Evolutionary conservation across 1,139 yeast species (phyloP).

Genomic region (Kluyveromyces sp.): DNA sequence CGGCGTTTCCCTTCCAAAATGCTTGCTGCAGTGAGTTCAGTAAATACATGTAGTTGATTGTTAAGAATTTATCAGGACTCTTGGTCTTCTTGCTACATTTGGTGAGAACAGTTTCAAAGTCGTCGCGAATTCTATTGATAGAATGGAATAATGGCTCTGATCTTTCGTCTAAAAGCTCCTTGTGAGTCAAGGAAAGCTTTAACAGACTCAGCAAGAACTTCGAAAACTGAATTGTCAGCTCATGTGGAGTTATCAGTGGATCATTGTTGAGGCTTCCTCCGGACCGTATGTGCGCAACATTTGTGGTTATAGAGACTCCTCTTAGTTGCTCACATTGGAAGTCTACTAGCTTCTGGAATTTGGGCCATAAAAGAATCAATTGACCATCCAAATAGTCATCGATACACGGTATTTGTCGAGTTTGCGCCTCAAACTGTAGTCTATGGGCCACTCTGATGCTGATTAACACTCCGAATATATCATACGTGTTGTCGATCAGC

Average conservation of each 20-base stretch:
- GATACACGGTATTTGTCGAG: constrained; percentile 60
- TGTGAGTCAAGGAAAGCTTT: constrained; percentile 41
- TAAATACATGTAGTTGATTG: constrained; percentile 53
- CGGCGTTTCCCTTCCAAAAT: constrained; percentile 11
- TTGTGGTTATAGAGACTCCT: constrained; percentile 32
- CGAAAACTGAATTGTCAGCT: constrained; percentile 73
- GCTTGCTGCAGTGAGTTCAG: constrained; percentile 27
- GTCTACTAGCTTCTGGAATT: constrained; percentile 70
- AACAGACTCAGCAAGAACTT: constrained; percentile 67
- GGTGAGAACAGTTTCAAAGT: constrained; percentile 71
- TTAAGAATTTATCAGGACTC: constrained; percentile 64
- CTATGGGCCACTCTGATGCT: constrained; percentile 67
- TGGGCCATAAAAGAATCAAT: constrained; percentile 73
- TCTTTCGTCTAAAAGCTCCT: constrained; percentile 29
- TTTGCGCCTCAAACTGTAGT: constrained; percentile 55
- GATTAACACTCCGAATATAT: constrained; percentile 72
- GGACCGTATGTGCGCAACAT: constrained; percentile 24
- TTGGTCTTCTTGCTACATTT: constrained; percentile 50
- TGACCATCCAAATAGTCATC: constrained; percentile 69
- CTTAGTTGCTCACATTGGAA: constrained; percentile 65
- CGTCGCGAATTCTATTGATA: constrained; percentile 62
- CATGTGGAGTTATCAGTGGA: constrained; percentile 47
- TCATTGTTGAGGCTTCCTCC: constrained; percentile 22
- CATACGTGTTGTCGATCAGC: constrained; percentile 49
- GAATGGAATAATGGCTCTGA: constrained; percentile 71